phyloP scores from a whole-genome alignment of 768 basidiomycete genomes.

The Russula lepida region DNA sequence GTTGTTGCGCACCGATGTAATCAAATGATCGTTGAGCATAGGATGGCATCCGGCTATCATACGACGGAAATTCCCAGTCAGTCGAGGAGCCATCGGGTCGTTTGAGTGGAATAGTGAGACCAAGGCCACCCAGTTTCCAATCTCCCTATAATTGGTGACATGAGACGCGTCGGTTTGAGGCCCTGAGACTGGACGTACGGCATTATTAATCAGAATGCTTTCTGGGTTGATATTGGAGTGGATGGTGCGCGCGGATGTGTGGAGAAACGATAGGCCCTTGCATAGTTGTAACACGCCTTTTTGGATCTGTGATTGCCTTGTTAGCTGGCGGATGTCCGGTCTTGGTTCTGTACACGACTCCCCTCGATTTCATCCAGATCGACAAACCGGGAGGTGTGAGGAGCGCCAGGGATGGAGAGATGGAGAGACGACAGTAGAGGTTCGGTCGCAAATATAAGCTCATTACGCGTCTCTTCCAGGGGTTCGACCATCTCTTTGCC shows the following conservation, averaged over 20 bases:
- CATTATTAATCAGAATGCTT: slow-evolving; percentile 79
- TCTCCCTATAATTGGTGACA: slow-evolving; percentile 61
- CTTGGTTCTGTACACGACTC: slow-evolving; percentile 19
- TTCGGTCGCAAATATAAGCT: slow-evolving; percentile 91
- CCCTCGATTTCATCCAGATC: slow-evolving; percentile 98
- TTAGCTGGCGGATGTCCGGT: slow-evolving; percentile 6
- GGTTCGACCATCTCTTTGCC: slow-evolving; percentile 91
- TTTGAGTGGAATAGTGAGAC: slow-evolving; percentile 72
- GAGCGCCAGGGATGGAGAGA: slow-evolving; percentile 61
- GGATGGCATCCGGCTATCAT: slow-evolving; percentile 68
- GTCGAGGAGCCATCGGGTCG: slow-evolving; percentile 62
- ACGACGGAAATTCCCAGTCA: slow-evolving; percentile 86
- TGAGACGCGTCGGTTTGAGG: slow-evolving; percentile 14
- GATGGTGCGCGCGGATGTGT: slow-evolving; percentile 84
- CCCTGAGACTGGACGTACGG: slow-evolving; percentile 43
- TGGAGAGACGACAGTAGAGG: slow-evolving; percentile 76
- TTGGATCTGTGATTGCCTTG: slow-evolving; percentile 55
- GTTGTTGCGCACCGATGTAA: slow-evolving; percentile 64
- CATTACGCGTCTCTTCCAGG: slow-evolving; percentile 82
- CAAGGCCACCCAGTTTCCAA: slow-evolving; percentile 93
- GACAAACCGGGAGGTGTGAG: slow-evolving; percentile 46
- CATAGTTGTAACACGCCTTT: slow-evolving; percentile 92
- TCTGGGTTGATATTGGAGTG: slow-evolving; percentile 88
- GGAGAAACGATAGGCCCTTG: slow-evolving; percentile 85
- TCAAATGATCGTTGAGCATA: slow-evolving; percentile 90